phyloP scores from a whole-genome alignment of 768 basidiomycete genomes.

The Lactarius sp. region DNA sequence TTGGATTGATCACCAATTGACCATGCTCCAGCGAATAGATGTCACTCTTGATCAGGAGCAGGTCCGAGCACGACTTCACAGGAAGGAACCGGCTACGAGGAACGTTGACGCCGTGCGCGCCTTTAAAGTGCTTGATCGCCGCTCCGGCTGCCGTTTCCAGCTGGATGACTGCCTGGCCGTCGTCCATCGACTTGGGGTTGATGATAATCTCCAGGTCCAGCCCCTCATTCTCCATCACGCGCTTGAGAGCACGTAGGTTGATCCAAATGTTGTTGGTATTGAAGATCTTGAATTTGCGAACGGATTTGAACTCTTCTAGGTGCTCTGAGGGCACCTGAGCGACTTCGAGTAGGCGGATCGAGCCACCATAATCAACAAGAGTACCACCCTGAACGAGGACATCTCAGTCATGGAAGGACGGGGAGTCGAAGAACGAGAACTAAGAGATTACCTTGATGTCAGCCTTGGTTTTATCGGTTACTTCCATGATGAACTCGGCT shows the following conservation, averaged over 20 bases:
- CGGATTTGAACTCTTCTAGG: conserved; percentile 68
- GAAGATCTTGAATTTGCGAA: conserved; percentile 79
- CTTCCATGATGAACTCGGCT: conserved; percentile 70
- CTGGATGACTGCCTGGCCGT: conserved; percentile 67
- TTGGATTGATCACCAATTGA: conserved; percentile 55
- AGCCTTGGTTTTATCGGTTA: conserved; percentile 81
- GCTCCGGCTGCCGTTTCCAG: conserved; percentile 76
- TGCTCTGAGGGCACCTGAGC: conserved; percentile 72
- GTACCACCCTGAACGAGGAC: conserved; percentile 45
- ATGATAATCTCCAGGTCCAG: conserved; percentile 79
- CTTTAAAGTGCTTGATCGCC: conserved; percentile 67
- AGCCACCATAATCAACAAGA: conserved; percentile 64
- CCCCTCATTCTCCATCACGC: conserved; percentile 59
- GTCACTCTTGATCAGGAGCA: conserved; percentile 63
- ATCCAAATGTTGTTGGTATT: conserved; percentile 68
- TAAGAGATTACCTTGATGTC: conserved; percentile 49
- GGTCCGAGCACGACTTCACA: conserved; percentile 56
- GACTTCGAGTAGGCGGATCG: conserved; percentile 65
- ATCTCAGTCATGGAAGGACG: not conserved
- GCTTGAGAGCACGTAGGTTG: conserved; percentile 60
- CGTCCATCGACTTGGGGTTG: conserved; percentile 65
- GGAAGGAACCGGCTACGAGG: conserved; percentile 69
- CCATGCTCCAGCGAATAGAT: conserved; percentile 69
- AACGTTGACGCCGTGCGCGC: conserved; percentile 67
- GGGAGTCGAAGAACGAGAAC: not conserved